Conservation (phyloP, 179 eudicot species). For the Camellia oleifera region DNA sequence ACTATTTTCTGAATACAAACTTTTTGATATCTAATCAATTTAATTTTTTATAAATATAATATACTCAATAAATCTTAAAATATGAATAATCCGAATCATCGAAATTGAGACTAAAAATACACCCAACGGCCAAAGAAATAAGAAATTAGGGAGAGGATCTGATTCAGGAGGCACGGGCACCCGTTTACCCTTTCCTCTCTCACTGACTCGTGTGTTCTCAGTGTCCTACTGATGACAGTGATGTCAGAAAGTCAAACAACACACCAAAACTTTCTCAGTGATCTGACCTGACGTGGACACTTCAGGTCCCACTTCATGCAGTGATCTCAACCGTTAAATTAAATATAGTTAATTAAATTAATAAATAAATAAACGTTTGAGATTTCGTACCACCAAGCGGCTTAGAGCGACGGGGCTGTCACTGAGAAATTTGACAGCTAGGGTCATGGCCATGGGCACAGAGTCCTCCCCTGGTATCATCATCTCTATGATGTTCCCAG, state of each 20-base stretch:
- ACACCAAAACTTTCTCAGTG: neutral
- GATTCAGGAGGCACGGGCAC: too few relatives aligned
- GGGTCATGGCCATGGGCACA: slow-evolving; percentile 84
- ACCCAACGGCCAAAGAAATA: too few relatives aligned
- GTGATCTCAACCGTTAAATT: neutral
- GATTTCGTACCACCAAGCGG: slow-evolving; percentile 54
- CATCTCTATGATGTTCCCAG: slow-evolving; percentile 88
- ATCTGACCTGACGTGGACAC: neutral
- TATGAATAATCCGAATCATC: too few relatives aligned
- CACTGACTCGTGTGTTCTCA: neutral
- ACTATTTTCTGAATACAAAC: too few relatives aligned
- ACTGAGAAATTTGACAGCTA: slow-evolving; percentile 78
- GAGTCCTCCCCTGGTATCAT: slow-evolving; percentile 98
- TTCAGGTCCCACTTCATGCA: neutral
- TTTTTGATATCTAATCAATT: too few relatives aligned
- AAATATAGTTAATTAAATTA: too few relatives aligned
- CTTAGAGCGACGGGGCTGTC: slow-evolving; percentile 64
- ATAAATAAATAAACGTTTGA: neutral
- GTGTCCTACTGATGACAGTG: neutral
- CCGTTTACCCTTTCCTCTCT: too few relatives aligned
- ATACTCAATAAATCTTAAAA: too few relatives aligned
- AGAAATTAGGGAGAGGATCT: too few relatives aligned
- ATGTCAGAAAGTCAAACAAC: neutral
- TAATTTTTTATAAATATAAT: too few relatives aligned
- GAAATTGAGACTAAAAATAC: too few relatives aligned